Conservation (phyloP, 192 early-diverging fungal species). For the Umbelopsis isabellina region DNA sequence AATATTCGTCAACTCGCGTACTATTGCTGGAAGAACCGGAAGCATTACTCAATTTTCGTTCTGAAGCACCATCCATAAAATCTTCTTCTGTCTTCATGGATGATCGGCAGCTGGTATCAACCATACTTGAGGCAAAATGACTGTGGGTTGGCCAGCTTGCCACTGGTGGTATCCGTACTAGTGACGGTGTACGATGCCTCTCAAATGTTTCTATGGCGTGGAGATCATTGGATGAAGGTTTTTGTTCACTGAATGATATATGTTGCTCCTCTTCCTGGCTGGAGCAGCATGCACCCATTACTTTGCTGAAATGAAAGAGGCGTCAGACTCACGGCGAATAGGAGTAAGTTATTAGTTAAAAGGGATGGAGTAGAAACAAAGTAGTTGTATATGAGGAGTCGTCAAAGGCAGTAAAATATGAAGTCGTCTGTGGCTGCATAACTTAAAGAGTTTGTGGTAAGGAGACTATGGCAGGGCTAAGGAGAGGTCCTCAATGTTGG, state of each 20-base stretch:
- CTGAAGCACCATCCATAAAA: constrained; percentile 10
- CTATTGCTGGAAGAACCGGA: not conserved
- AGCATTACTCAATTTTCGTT: constrained; percentile 7
- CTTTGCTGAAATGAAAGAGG: too few relatives aligned
- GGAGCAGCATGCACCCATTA: constrained; percentile 12
- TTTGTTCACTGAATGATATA: too few relatives aligned
- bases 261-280: not conserved
- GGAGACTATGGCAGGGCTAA: not conserved
- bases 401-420: constrained; percentile 2
- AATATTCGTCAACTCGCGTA: not conserved
- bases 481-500: too few relatives aligned
- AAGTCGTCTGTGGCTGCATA: not conserved
- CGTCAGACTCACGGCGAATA: not conserved
- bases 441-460: not conserved
- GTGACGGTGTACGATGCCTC: not conserved
- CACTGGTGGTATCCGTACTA: constrained; percentile 11
- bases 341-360: not conserved
- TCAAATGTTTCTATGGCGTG: too few relatives aligned
- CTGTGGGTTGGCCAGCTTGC: constrained; percentile 3
- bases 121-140: not conserved
- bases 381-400: not conserved
- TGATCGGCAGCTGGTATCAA: not conserved
- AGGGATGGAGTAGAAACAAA: not conserved
- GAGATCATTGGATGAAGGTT: too few relatives aligned
- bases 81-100: constrained; percentile 13